These are phyloP conservation scores for Trypanosoma lewisi DNA, from an alignment of 208 protist genomes.

Conservation along the genomic window DNA sequence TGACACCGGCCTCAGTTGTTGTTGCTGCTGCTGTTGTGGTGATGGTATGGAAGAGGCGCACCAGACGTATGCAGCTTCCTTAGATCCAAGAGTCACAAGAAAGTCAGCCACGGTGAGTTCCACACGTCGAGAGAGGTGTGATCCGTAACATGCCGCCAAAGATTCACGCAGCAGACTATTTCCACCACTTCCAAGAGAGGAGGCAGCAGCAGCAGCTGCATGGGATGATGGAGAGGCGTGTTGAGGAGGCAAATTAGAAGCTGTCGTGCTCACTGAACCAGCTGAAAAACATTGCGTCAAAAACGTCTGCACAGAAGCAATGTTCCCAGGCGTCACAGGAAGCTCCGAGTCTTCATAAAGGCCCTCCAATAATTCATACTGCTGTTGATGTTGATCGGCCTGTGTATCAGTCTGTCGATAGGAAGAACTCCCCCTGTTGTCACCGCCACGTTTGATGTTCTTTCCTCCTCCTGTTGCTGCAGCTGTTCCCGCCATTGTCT, in stretches of 20 bases:
- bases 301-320: conserved; percentile 34
- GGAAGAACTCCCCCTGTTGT: neutral
- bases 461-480: no score
- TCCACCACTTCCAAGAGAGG: neutral
- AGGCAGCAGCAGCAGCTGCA: neutral
- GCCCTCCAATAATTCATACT: neutral
- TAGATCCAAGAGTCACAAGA: conserved; percentile 45
- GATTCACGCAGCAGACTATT: conserved; percentile 28
- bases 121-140: conserved; percentile 46
- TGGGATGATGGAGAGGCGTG: neutral
- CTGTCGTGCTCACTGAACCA: no score
- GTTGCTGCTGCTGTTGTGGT: no score
- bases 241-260: neutral
- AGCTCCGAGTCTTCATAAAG: conserved; percentile 44
- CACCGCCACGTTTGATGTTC: conserved; percentile 9
- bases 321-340: conserved; percentile 35
- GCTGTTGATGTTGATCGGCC: neutral
- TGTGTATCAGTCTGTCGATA: conserved; percentile 6
- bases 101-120: conserved; percentile 61
- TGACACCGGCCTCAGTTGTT: conserved; percentile 3
- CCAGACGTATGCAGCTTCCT: conserved; percentile 57
- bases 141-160: conserved; percentile 44
- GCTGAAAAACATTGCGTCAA: conserved; percentile 32
- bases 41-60: conserved; percentile 12
- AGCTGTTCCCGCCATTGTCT: no score